phyloP scores from a whole-genome alignment of 2,329 filamentous ascomycete genomes.

The Penicillium italicum region DNA sequence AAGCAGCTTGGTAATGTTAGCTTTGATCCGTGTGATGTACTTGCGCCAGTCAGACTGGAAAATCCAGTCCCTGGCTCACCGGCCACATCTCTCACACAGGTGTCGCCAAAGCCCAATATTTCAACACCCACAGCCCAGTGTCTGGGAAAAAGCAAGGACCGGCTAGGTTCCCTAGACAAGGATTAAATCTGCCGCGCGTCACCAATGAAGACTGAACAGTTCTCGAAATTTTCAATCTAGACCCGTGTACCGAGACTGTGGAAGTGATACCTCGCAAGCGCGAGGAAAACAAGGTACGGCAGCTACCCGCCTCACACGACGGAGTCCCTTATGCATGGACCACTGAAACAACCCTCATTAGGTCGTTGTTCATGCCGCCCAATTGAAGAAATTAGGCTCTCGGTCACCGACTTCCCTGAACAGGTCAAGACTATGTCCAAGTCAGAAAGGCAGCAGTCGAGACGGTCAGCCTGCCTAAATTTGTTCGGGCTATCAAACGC shows the following conservation, averaged over 20 bases:
- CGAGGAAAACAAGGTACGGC: slow-evolving; percentile 55
- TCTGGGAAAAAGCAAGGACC: not conserved
- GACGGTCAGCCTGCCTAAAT: not conserved
- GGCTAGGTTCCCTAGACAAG: slow-evolving; percentile 50
- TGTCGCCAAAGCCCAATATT: not conserved
- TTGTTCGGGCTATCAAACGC: slow-evolving; percentile 64
- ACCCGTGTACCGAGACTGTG: slow-evolving; percentile 63
- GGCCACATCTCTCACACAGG: slow-evolving; percentile 57
- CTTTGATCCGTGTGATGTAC: not conserved
- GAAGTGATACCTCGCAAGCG: slow-evolving; percentile 64
- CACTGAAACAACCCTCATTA: slow-evolving; percentile 31
- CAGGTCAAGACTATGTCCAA: not conserved
- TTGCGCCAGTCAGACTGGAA: slow-evolving; percentile 21
- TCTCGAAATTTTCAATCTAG: slow-evolving; percentile 63
- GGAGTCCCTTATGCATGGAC: slow-evolving; percentile 4
- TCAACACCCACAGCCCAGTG: not conserved
- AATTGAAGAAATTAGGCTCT: not conserved
- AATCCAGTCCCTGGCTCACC: slow-evolving; percentile 57
- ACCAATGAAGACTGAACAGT: slow-evolving; percentile 59
- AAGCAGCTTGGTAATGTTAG: not conserved
- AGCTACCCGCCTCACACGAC: slow-evolving; percentile 19
- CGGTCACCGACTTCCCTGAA: not conserved
- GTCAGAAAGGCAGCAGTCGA: not conserved
- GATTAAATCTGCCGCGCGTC: slow-evolving; percentile 52
- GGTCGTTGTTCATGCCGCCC: slow-evolving; percentile 59